Evolutionary conservation across 75 land plant species (phyloP), one percentile per base, ranked within the genome.

Genomic region (Sequoiadendron giganteum): DNA sequence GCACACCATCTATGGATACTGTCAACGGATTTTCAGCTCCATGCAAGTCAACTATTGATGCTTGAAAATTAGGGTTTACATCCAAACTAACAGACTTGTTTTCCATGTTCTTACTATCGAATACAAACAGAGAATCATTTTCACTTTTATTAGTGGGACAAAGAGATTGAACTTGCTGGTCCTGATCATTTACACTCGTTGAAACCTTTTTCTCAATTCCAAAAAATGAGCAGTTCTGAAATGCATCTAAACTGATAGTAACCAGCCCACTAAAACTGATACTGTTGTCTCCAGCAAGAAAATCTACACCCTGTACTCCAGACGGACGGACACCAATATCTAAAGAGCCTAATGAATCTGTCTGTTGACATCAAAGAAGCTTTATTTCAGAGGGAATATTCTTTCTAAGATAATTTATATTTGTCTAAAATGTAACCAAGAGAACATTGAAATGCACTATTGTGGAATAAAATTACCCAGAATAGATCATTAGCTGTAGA

Each of bases 341-440:
- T 70, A 95, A 84, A 10, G 91, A 89, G 84, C 96, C 96, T 87
- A 95, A 86, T 76, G 95, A 95, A 75, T 95, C 96, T 6, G 96
- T 89, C 93, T 95, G 93, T 88, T 87, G 70, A 32, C 19, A 79
- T 25, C 34, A 55, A 88, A 58, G 39, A 68, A 38, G 55, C 58
- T 32, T n/a, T 39, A 36, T 30, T 54, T 21, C 81, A 79, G 39
- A 85, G 76, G 38, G 55, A 47, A 30, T 10, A 52, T 0, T 30
- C 55, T 16, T 30, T 16, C 18, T n/a, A 45, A 30, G n/a, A 38
- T 28, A 70, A 25, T 18, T 47, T 43, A 14, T 16, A 21, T 9
- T 61, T 34, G 15, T 43, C 75, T 48, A 30, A 36, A 47, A 42
- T 28, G n/a, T 43, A 58, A 34, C 55, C 65, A 39, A 32, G 81